A percentile compares a stretch with the other conserved stretches of the same genome.
These are phyloP conservation scores for Lenzites betulinus DNA, from an alignment of 768 basidiomycete genomes.

Conservation along the genomic window DNA sequence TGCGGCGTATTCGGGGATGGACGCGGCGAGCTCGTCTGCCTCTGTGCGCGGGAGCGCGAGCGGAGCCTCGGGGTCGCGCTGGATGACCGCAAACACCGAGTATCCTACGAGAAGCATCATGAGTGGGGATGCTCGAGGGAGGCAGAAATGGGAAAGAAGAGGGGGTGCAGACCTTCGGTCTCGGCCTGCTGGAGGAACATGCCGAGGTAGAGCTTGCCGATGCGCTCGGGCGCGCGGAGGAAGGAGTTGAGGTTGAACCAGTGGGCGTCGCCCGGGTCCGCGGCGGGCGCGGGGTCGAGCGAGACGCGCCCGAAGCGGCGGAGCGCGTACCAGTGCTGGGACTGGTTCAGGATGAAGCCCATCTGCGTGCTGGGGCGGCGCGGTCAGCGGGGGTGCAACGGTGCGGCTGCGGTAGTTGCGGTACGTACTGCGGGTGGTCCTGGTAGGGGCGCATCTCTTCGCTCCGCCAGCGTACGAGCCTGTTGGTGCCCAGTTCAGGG, in stretches of 20 bases:
- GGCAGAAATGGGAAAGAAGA: neutral
- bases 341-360: conserved; percentile 84
- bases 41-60: conserved; percentile 63
- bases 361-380: conserved; percentile 61
- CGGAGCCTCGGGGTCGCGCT: conserved; percentile 54
- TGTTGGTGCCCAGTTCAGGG: conserved; percentile 29
- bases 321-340: conserved; percentile 89
- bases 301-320: conserved; percentile 70
- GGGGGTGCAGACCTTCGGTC: conserved; percentile 59
- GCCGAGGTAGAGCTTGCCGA: conserved; percentile 78
- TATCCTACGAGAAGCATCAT: conserved; percentile 54
- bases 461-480: conserved; percentile 83
- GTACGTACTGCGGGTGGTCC: conserved; percentile 70
- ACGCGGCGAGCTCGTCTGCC: conserved; percentile 70
- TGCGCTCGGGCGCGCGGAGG: conserved; percentile 72
- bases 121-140: conserved; percentile 6
- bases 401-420: neutral
- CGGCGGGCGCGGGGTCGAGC: conserved; percentile 37
- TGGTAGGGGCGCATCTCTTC: conserved; percentile 81
- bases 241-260: conserved; percentile 93
- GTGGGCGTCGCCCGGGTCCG: conserved; percentile 57
- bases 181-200: conserved; percentile 90
- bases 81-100: conserved; percentile 77
- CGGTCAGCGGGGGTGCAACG: neutral
- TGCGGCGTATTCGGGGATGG: conserved; percentile 50